Conservation (phyloP, 306 rosid genomes). For the Albizia julibrissin region DNA sequence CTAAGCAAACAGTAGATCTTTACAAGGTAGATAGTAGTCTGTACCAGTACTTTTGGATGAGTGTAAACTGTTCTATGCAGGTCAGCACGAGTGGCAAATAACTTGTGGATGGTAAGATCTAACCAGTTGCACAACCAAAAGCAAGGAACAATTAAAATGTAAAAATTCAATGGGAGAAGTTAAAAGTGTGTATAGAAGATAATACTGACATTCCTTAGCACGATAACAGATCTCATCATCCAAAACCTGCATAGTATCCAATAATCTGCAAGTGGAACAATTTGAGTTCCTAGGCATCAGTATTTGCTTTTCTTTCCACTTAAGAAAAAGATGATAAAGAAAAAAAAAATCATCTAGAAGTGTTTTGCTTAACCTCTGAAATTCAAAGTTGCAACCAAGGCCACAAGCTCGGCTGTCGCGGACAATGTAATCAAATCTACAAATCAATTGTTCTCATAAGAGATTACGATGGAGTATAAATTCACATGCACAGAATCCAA, state of each 20-base stretch:
- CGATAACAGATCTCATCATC: slow-evolving; percentile 92
- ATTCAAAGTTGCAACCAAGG: slow-evolving; percentile 86
- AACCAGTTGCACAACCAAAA: slow-evolving; percentile 39
- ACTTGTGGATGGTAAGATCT: slow-evolving; percentile 90
- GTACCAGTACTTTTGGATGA: slow-evolving; percentile 94
- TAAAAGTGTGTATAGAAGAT: slow-evolving; percentile 21
- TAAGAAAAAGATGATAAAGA: not conserved
- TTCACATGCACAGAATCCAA: not conserved
- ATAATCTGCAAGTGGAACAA: slow-evolving; percentile 56
- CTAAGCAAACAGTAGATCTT: slow-evolving; percentile 21
- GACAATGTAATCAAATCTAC: slow-evolving; percentile 88
- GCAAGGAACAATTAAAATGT: slow-evolving; percentile 20
- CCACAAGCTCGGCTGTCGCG: slow-evolving; percentile 97
- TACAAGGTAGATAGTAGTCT: slow-evolving; percentile 1
- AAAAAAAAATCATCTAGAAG: slow-evolving; percentile 27
- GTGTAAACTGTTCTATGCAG: slow-evolving; percentile 85
- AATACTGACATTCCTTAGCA: slow-evolving; percentile 80
- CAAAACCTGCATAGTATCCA: slow-evolving; percentile 90
- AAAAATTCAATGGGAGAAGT: slow-evolving; percentile 19
- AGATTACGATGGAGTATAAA: slow-evolving; percentile 24
- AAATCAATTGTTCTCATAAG: slow-evolving; percentile 36
- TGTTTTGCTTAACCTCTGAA: slow-evolving; percentile 59
- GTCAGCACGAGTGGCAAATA: slow-evolving; percentile 93
- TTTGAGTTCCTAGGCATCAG: slow-evolving; percentile 24
- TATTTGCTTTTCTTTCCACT: slow-evolving; percentile 18